phyloP scores from a whole-genome alignment of 2,329 filamentous ascomycete species.

The Phaeosphaeria sp. region DNA sequence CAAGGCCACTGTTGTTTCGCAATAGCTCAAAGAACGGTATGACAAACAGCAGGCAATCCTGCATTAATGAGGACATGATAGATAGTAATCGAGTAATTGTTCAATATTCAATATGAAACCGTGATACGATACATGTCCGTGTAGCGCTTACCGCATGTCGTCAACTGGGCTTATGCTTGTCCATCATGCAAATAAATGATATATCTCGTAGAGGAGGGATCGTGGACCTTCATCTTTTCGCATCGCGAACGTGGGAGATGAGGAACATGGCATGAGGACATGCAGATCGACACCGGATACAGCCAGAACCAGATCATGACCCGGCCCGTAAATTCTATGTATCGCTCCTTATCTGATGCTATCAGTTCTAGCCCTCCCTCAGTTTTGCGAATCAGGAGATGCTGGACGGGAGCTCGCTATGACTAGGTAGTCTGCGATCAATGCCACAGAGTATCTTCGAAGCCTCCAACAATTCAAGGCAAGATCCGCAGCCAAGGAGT shows the following conservation, averaged over 20 bases:
- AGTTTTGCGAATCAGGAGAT: neutral
- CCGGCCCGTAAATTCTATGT: neutral
- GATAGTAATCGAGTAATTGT: neutral
- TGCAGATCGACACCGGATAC: neutral
- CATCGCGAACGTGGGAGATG: too few species aligned
- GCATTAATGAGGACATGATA: neutral
- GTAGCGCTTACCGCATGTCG: neutral
- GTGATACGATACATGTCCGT: neutral
- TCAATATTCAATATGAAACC: neutral
- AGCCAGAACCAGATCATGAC: neutral
- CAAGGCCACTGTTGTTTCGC: constrained; percentile 25
- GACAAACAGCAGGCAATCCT: neutral
- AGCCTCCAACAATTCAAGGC: neutral
- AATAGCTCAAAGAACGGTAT: neutral
- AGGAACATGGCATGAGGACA: neutral
- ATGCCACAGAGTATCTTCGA: neutral
- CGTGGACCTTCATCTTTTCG: too few species aligned
- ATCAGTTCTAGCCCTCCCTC: neutral
- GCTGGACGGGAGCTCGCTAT: neutral
- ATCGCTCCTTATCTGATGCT: neutral
- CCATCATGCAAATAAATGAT: neutral
- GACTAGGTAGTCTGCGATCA: too few species aligned
- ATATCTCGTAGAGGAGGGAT: too few species aligned
- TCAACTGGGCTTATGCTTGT: neutral
- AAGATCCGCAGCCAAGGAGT: constrained; percentile 1